A percentile compares a stretch with the other conserved stretches of the same genome.
Evolutionary conservation across 768 basidiomycete species (phyloP).

Genomic region (Psilocybe subaeruginosa): DNA sequence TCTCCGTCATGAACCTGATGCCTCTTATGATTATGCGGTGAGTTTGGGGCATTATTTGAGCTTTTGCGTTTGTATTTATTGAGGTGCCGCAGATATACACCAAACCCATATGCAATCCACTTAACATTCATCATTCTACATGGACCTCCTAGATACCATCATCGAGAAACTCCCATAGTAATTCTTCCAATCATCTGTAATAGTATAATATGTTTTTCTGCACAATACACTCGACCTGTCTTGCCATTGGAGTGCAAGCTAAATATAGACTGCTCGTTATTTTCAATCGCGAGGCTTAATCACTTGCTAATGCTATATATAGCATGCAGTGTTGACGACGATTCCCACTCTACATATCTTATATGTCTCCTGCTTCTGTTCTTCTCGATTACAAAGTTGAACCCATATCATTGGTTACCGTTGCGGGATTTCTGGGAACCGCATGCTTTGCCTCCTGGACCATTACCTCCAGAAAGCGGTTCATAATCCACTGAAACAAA

Average conservation of each 20-base stretch:
- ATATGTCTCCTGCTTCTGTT: neutral
- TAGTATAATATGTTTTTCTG: slow-evolving; percentile 2
- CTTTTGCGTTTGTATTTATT: neutral
- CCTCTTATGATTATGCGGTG: slow-evolving; percentile 17
- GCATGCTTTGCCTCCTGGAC: slow-evolving; percentile 40
- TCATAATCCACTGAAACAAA: neutral
- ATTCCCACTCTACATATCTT: neutral
- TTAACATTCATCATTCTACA: slow-evolving; percentile 7
- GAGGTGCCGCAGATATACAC: neutral
- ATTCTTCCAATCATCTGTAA: slow-evolving; percentile 15
- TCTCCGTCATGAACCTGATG: slow-evolving; percentile 11
- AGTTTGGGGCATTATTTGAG: neutral
- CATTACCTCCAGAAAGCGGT: slow-evolving; percentile 21
- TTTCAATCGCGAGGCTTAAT: too few species aligned
- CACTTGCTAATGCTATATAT: too few species aligned
- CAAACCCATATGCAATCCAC: slow-evolving; percentile 17
- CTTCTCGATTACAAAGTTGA: neutral
- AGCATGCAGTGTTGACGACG: too few species aligned
- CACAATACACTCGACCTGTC: neutral
- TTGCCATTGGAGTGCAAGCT: neutral
- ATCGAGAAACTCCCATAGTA: slow-evolving; percentile 10
- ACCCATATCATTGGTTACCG: slow-evolving; percentile 43
- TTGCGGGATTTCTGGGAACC: slow-evolving; percentile 49
- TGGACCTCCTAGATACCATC: slow-evolving; percentile 17
- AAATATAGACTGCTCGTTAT: neutral